phyloP scores from a whole-genome alignment of 2,329 filamentous ascomycete species.

The Hymenoscyphus linearis region DNA sequence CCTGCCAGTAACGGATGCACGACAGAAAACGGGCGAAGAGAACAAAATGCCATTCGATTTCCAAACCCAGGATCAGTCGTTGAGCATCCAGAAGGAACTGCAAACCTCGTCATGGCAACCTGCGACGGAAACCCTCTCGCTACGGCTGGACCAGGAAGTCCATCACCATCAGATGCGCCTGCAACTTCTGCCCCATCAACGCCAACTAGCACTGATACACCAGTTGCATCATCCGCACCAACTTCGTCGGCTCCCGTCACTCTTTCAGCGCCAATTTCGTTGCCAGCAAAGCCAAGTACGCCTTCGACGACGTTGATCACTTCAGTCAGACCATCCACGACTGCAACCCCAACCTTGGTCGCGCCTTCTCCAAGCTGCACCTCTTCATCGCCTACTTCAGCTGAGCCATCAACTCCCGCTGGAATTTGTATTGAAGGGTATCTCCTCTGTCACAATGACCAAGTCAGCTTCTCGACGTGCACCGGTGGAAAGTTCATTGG shows the following conservation, averaged over 20 bases:
- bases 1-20: neutral
- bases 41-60: conserved; percentile 1
- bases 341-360: neutral
- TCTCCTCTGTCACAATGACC: neutral
- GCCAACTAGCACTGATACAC: neutral
- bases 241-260: neutral
- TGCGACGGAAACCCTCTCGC: conserved; percentile 2
- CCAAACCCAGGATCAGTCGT: conserved; percentile 1
- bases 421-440: neutral
- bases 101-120: neutral
- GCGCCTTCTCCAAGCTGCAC: neutral
- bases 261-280: neutral
- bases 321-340: neutral
- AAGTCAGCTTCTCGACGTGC: neutral
- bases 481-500: neutral
- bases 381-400: neutral
- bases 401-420: neutral
- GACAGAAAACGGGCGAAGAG: neutral
- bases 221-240: neutral
- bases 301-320: neutral
- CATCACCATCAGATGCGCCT: neutral
- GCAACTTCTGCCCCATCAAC: neutral
- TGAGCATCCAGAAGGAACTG: conserved; percentile 4
- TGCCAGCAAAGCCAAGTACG: neutral
- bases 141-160: neutral